Percentiles rank a stretch among this genome's conserved stretches.
Conservation (phyloP, 1,284 basidiomycete species). For the Ustilago trichophora region DNA sequence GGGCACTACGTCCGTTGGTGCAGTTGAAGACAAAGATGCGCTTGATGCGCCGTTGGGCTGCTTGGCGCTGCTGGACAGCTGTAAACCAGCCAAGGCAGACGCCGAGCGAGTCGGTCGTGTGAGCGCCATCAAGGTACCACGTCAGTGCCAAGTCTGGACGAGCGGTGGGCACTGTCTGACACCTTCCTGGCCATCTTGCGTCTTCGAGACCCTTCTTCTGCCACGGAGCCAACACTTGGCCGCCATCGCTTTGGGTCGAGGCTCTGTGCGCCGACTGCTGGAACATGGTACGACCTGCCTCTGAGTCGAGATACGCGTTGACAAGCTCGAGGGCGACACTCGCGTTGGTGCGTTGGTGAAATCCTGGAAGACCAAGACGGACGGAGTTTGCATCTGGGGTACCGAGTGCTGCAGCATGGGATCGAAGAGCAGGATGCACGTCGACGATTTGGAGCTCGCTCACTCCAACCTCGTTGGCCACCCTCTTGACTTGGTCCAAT, state of each 20-base stretch:
- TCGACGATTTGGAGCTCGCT: slow-evolving; percentile 28
- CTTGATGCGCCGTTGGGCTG: slow-evolving; percentile 56
- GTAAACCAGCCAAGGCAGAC: slow-evolving; percentile 86
- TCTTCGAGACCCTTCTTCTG: slow-evolving; percentile 76
- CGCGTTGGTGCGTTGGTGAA: slow-evolving; percentile 90
- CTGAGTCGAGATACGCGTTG: slow-evolving; percentile 74
- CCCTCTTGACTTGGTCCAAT: slow-evolving; percentile 74
- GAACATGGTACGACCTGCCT: slow-evolving; percentile 52
- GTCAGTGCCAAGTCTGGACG: slow-evolving; percentile 68
- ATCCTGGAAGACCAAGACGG: slow-evolving; percentile 79
- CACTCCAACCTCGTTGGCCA: slow-evolving; percentile 74
- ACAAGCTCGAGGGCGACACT: slow-evolving; percentile 83
- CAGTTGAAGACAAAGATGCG: slow-evolving; percentile 93
- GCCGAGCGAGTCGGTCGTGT: slow-evolving; percentile 88
- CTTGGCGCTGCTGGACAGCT: slow-evolving; percentile 9
- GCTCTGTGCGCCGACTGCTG: slow-evolving; percentile 17
- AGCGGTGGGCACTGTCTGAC: slow-evolving; percentile 79
- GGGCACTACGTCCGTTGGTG: slow-evolving; percentile 85
- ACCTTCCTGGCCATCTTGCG: slow-evolving; percentile 94
- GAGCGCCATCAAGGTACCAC: slow-evolving; percentile 96
- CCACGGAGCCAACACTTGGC: slow-evolving; percentile 32
- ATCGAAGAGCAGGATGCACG: slow-evolving; percentile 30
- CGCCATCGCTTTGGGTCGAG: not conserved
- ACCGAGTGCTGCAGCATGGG: slow-evolving; percentile 13
- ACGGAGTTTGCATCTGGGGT: slow-evolving; percentile 3